Percentiles rank a stretch among this genome's conserved stretches.
Evolutionary conservation across 2,329 filamentous ascomycete genomes (phyloP).

Genomic region (Paecilomyces formosus): DNA sequence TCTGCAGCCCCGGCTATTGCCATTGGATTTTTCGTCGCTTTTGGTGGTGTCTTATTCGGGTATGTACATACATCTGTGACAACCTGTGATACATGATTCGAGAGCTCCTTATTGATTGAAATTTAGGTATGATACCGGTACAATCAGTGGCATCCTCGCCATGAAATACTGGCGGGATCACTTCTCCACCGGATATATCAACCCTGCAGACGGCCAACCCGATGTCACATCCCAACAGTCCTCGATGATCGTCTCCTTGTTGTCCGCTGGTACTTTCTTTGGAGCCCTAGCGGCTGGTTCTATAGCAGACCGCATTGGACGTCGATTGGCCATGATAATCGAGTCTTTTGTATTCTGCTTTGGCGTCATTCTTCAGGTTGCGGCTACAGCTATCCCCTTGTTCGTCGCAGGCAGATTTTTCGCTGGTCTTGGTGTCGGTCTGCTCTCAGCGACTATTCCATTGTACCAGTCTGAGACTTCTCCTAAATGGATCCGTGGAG

Average conservation of each 20-base stretch:
- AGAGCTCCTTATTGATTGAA: not conserved
- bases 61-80: constrained; percentile 34
- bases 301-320: constrained; percentile 60
- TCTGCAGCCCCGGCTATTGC: constrained; percentile 43
- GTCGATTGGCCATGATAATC: constrained; percentile 52
- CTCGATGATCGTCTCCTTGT: constrained; percentile 60
- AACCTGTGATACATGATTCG: not conserved
- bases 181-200: constrained; percentile 27
- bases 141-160: constrained; percentile 46
- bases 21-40: constrained; percentile 52
- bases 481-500: constrained; percentile 66
- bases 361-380: constrained; percentile 57
- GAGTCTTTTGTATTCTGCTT: constrained; percentile 63
- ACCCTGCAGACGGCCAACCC: constrained; percentile 32
- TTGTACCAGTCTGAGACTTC: constrained; percentile 77
- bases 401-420: constrained; percentile 63
- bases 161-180: constrained; percentile 37
- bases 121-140: constrained; percentile 44
- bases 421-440: constrained; percentile 67
- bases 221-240: constrained; percentile 41
- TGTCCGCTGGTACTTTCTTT: constrained; percentile 66
- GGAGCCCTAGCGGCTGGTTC: constrained; percentile 66
- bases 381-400: constrained; percentile 45
- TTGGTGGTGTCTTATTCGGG: constrained; percentile 53
- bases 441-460: constrained; percentile 61